A percentile compares a stretch with the other conserved stretches of the same genome.
phyloP scores from a whole-genome alignment of 2,329 filamentous ascomycete species.

The Macrophomina pseudophaseolina region DNA sequence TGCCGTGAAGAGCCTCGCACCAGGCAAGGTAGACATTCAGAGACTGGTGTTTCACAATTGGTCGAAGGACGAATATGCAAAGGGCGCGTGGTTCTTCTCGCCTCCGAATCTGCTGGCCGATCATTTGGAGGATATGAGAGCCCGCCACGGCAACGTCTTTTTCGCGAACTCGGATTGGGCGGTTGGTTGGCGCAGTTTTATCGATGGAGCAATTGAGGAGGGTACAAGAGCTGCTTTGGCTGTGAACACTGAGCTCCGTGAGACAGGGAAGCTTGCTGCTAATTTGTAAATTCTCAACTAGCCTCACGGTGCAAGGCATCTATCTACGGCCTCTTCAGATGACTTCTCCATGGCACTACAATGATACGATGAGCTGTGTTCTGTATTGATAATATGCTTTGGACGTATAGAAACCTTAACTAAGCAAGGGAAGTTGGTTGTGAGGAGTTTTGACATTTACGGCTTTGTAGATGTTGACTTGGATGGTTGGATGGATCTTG shows the following conservation, averaged over 20 bases:
- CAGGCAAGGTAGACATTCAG: constrained; percentile 28
- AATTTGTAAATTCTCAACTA: background rate
- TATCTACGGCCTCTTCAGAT: too few species aligned
- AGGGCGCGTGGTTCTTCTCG: constrained; percentile 53
- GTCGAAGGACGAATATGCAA: constrained; percentile 54
- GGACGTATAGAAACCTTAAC: too few species aligned
- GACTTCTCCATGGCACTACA: too few species aligned
- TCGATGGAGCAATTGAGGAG: constrained; percentile 57
- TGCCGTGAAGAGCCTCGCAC: constrained; percentile 41
- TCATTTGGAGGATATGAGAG: constrained; percentile 49
- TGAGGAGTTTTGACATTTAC: too few species aligned
- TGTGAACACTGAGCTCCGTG: constrained; percentile 31
- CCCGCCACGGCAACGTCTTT: constrained; percentile 50
- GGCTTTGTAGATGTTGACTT: too few species aligned
- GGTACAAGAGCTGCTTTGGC: constrained; percentile 46
- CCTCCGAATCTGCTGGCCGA: constrained; percentile 45
- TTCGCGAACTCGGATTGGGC: constrained; percentile 59
- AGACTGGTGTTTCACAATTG: constrained; percentile 54
- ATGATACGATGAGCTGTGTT: too few species aligned
- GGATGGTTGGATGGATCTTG: too few species aligned
- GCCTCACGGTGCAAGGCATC: too few species aligned
- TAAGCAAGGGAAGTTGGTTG: too few species aligned
- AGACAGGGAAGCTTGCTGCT: background rate
- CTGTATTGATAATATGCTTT: too few species aligned
- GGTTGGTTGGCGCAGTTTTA: constrained; percentile 56